These are phyloP conservation scores for Rhizopogon sp. DNA, from an alignment of 768 basidiomycete species.

Conservation along the genomic window DNA sequence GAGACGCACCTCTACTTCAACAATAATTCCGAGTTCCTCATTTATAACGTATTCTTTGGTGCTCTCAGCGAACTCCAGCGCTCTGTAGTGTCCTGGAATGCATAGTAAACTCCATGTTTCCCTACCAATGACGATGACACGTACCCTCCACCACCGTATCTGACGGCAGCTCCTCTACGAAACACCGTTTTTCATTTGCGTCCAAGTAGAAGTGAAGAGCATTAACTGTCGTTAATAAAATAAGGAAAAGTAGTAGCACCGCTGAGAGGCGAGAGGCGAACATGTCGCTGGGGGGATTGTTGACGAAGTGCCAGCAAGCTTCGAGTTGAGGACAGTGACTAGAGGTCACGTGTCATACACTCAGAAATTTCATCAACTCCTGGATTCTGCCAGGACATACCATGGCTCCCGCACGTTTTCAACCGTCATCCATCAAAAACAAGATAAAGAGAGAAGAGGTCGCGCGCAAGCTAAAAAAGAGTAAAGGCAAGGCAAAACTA, in stretches of 20 bases:
- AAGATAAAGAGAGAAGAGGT: slow-evolving; percentile 84
- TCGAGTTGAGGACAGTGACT: background rate
- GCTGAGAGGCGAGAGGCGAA: slow-evolving; percentile 15
- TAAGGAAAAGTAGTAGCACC: slow-evolving; percentile 34
- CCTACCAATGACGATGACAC: slow-evolving; percentile 11
- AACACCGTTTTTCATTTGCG: slow-evolving; percentile 89
- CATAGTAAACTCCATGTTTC: background rate
- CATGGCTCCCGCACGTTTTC: slow-evolving; percentile 57
- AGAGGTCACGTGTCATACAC: background rate
- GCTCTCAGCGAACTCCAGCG: slow-evolving; percentile 84
- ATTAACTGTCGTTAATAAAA: slow-evolving; percentile 42
- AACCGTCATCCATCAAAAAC: slow-evolving; percentile 74
- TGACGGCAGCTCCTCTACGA: slow-evolving; percentile 92
- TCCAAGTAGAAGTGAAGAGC: slow-evolving; percentile 98
- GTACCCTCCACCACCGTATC: slow-evolving; percentile 94
- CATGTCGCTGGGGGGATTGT: slow-evolving; percentile 8
- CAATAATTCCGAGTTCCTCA: slow-evolving; percentile 78
- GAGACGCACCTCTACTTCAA: slow-evolving; percentile 78
- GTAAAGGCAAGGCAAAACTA: slow-evolving; percentile 77
- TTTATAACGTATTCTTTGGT: slow-evolving; percentile 65
- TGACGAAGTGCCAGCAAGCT: background rate
- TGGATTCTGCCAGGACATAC: background rate
- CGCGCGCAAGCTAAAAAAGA: slow-evolving; percentile 65
- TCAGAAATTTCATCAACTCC: background rate
- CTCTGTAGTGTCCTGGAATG: slow-evolving; percentile 75